These are phyloP conservation scores for Acrocalymma vagum DNA, from an alignment of 2,329 filamentous ascomycete genomes.

Conservation along the genomic window DNA sequence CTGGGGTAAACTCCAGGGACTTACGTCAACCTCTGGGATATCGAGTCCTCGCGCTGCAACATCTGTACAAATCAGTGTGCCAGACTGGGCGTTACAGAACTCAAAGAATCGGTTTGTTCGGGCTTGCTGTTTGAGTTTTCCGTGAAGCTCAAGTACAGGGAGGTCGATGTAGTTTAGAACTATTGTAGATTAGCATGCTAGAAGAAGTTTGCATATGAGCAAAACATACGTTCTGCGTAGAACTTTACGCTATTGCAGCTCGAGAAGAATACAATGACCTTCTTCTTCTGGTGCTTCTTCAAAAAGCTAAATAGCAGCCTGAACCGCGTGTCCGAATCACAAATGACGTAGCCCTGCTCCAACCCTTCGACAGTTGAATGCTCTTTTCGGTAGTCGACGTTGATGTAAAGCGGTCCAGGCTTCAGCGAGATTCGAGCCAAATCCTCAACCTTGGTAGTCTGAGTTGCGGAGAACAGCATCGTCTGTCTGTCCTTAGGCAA, in stretches of 20 bases:
- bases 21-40: constrained; percentile 93
- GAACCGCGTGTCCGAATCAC: constrained; percentile 93
- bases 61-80: constrained; percentile 94
- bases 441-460: constrained; percentile 98
- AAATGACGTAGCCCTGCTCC: constrained; percentile 95
- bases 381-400: constrained; percentile 90
- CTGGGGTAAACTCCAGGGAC: constrained; percentile 52
- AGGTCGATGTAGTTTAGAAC: constrained; percentile 98
- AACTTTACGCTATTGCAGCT: constrained; percentile 95
- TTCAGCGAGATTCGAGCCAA: constrained; percentile 91
- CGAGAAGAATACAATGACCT: constrained; percentile 93
- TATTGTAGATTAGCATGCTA: too few species aligned
- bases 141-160: constrained; percentile 84
- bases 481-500: constrained; percentile 87
- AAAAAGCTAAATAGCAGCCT: constrained; percentile 93
- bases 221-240: constrained; percentile 85
- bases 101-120: constrained; percentile 99
- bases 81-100: constrained; percentile 85
- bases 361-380: constrained; percentile 92
- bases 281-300: constrained; percentile 91
- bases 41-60: constrained; percentile 94
- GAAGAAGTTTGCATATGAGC: too few species aligned
- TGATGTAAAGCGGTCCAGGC: constrained; percentile 93
- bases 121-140: constrained; percentile 97
- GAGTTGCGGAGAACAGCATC: constrained; percentile 98